Conservation (phyloP, 768 basidiomycete species). For the Pisolithus orientalis region DNA sequence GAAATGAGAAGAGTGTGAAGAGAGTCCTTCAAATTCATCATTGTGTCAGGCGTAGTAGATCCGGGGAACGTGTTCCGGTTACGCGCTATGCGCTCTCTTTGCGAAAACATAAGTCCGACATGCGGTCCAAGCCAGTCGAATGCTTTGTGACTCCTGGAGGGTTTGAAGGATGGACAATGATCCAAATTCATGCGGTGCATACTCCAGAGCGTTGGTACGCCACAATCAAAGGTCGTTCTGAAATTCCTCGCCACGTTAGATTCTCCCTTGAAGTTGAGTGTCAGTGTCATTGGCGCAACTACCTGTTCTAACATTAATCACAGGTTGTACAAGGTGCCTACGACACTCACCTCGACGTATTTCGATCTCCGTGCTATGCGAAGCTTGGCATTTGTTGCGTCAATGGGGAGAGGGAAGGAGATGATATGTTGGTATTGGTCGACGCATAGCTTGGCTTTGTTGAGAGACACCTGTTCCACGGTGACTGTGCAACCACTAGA, state of each 20-base stretch:
- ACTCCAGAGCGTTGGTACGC: constrained; percentile 23
- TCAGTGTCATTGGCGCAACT: constrained; percentile 10
- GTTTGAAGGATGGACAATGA: constrained; percentile 27
- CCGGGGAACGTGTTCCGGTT: neutral
- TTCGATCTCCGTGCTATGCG: constrained; percentile 43
- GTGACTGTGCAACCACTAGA: constrained; percentile 14
- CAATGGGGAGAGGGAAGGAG: constrained; percentile 40
- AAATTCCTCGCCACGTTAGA: constrained; percentile 20
- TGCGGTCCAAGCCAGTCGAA: constrained; percentile 30
- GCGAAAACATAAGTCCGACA: constrained; percentile 25
- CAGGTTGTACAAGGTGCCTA: neutral
- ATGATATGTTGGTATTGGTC: constrained; percentile 21
- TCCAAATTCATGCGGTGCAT: constrained; percentile 36
- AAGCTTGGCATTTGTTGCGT: constrained; percentile 14
- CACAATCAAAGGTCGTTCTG: constrained; percentile 16
- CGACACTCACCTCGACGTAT: constrained; percentile 33
- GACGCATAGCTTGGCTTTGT: constrained; percentile 7
- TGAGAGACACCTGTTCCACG: constrained; percentile 7
- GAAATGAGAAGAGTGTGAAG: constrained; percentile 23
- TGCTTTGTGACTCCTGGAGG: constrained; percentile 7
- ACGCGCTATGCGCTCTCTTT: constrained; percentile 19
- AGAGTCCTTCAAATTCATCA: constrained; percentile 4
- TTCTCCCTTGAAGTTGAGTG: constrained; percentile 13
- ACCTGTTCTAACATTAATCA: constrained; percentile 15
- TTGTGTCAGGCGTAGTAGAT: constrained; percentile 9